Evolutionary conservation across 108 stramenopile species (phyloP).

Genomic region (Epithemia pelagica): DNA sequence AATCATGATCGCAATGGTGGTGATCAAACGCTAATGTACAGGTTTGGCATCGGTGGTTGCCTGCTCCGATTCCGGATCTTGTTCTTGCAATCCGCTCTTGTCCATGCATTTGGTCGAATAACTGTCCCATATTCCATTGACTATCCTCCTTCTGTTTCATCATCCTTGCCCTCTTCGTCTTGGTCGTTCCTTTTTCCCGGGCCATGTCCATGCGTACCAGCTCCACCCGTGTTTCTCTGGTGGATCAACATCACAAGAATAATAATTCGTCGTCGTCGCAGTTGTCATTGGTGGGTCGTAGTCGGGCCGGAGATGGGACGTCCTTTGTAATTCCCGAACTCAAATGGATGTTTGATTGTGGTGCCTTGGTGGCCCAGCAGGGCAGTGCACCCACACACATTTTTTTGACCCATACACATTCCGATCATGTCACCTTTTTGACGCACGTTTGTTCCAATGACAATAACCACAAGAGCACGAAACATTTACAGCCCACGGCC

Average conservation of each 20-base stretch:
- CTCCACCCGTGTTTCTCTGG: not conserved
- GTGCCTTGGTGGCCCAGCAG: conserved; percentile 28
- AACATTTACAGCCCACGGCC: conserved; percentile 10
- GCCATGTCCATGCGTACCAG: not conserved
- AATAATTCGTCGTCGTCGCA: not conserved
- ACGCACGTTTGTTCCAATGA: not conserved
- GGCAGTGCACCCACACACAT: conserved; percentile 18
- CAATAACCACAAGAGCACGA: not conserved
- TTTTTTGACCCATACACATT: conserved; percentile 39
- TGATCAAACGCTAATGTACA: too few species aligned
- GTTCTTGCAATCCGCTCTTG: too few species aligned
- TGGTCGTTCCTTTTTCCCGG: too few species aligned
- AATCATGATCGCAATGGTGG: too few species aligned
- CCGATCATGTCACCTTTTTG: conserved; percentile 31
- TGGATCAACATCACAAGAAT: not conserved
- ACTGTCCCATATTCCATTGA: too few species aligned
- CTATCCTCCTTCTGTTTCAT: too few species aligned
- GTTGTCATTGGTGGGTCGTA: conserved; percentile 24
- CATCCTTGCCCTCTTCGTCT: too few species aligned
- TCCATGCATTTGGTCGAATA: too few species aligned
- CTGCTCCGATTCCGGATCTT: too few species aligned
- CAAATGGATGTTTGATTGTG: conserved; percentile 43
- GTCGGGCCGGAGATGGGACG: conserved; percentile 42
- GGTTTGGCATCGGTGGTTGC: too few species aligned
- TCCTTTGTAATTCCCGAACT: conserved; percentile 31